phyloP scores from a whole-genome alignment of 331 rosid species.

The Quercus tomentella region DNA sequence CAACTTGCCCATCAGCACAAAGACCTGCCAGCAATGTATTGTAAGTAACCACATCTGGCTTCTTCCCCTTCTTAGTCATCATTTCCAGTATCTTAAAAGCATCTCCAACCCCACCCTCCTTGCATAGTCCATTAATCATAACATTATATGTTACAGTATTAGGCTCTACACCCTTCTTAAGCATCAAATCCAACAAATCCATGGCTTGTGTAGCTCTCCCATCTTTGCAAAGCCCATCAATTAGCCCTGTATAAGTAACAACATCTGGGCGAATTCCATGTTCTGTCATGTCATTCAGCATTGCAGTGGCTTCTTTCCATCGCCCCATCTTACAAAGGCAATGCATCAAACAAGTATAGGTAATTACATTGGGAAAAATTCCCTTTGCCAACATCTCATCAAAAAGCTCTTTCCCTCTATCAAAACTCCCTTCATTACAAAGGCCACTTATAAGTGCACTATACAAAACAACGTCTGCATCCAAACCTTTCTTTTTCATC shows the following conservation, averaged over 20 bases:
- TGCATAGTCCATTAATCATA: constrained; percentile 69
- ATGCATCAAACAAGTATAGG: constrained; percentile 60
- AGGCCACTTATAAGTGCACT: constrained; percentile 46
- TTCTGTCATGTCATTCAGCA: constrained; percentile 58
- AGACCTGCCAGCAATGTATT: constrained; percentile 61
- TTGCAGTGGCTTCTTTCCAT: constrained; percentile 54
- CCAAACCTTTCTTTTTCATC: constrained; percentile 60
- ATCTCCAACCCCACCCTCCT: constrained; percentile 56
- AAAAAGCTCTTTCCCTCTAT: constrained; percentile 51
- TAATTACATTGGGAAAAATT: constrained; percentile 60
- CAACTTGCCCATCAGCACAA: constrained; percentile 44
- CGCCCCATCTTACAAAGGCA: constrained; percentile 53
- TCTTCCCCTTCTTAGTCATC: constrained; percentile 64
- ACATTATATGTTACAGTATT: constrained; percentile 56
- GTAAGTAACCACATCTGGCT: constrained; percentile 68
- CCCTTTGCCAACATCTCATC: constrained; percentile 59
- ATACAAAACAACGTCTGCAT: constrained; percentile 48
- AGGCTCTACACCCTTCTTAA: constrained; percentile 58
- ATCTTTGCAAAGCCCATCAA: constrained; percentile 70
- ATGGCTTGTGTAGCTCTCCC: constrained; percentile 52
- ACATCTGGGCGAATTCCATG: constrained; percentile 53
- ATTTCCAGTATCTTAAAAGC: constrained; percentile 46
- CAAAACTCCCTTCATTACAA: constrained; percentile 46
- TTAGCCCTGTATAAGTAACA: constrained; percentile 52
- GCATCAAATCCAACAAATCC: constrained; percentile 56